A percentile compares a stretch with the other conserved stretches of the same genome.
These are phyloP conservation scores for Glycine soja DNA, from an alignment of 306 rosid species.

Conservation along the genomic window DNA sequence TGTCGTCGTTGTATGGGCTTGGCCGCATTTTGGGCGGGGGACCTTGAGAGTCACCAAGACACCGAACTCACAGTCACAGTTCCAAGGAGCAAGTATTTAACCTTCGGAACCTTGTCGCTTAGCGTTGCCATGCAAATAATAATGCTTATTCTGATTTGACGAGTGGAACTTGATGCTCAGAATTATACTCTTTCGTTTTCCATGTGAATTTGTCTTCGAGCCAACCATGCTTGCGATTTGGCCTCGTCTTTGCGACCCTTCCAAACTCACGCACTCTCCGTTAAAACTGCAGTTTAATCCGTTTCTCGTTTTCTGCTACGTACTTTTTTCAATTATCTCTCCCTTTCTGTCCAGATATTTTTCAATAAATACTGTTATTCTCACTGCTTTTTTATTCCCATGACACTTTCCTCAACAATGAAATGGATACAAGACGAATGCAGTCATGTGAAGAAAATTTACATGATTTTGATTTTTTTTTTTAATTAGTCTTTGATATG, in stretches of 20 bases:
- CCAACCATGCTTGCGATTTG: slow-evolving; percentile 12
- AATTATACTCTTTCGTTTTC: no score
- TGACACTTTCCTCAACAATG: no score
- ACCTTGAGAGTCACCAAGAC: slow-evolving; percentile 10
- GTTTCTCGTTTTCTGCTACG: neutral
- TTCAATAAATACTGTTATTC: no score
- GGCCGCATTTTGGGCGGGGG: slow-evolving; percentile 50
- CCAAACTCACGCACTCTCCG: neutral
- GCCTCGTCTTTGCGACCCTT: neutral
- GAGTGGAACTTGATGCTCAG: neutral
- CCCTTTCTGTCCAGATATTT: neutral
- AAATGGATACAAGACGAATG: no score
- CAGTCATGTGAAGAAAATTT: no score
- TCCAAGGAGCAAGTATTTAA: neutral
- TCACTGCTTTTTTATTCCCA: no score
- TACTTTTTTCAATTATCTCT: neutral
- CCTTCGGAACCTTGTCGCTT: slow-evolving; percentile 34
- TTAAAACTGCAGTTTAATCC: slow-evolving; percentile 9
- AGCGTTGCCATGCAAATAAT: neutral
- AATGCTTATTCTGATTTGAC: neutral
- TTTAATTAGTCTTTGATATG: no score
- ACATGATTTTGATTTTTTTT: no score
- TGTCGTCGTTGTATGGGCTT: slow-evolving; percentile 44
- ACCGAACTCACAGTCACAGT: neutral
- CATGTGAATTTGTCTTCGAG: slow-evolving; percentile 10